Percentiles rank a stretch among this genome's conserved stretches.
Evolutionary conservation across 768 basidiomycete species (phyloP).

Genomic region (Naganishia randhawae): DNA sequence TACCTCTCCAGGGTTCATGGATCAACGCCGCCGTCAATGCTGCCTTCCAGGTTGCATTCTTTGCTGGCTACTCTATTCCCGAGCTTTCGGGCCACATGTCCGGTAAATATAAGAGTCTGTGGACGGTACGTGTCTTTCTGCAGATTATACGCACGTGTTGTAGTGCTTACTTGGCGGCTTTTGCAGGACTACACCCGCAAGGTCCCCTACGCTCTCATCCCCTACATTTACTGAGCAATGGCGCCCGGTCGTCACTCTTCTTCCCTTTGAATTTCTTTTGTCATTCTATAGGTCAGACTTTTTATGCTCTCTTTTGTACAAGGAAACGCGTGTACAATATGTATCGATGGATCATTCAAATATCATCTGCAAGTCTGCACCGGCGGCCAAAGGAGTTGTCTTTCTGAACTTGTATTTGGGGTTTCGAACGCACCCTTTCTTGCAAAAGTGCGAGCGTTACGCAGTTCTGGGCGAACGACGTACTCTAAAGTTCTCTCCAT

Average conservation of each 20-base stretch:
- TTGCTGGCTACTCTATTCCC: constrained; percentile 27
- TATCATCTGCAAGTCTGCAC: no score
- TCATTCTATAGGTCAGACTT: neutral
- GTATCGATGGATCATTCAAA: neutral
- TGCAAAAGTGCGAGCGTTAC: no score
- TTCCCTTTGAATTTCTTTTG: neutral
- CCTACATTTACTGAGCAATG: constrained; percentile 32
- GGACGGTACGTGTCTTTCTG: constrained; percentile 18
- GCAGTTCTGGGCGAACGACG: no score
- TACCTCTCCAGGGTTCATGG: constrained; percentile 25
- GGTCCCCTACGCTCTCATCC: constrained; percentile 36
- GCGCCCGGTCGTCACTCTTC: neutral
- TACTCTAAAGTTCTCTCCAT: no score
- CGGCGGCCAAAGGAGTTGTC: neutral
- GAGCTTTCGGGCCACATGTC: constrained; percentile 27
- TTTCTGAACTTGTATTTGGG: no score
- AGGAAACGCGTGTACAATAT: neutral
- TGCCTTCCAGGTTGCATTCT: constrained; percentile 28
- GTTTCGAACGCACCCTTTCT: no score
- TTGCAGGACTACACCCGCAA: constrained; percentile 32
- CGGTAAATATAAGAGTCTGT: constrained; percentile 20
- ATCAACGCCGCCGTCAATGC: constrained; percentile 25
- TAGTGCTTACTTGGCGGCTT: neutral
- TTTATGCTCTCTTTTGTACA: neutral
- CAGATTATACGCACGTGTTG: neutral